Percentiles rank a stretch among this genome's conserved stretches.
Evolutionary conservation across 2,329 filamentous ascomycete genomes (phyloP).

Genomic region (Aspergillus fijiensis): DNA sequence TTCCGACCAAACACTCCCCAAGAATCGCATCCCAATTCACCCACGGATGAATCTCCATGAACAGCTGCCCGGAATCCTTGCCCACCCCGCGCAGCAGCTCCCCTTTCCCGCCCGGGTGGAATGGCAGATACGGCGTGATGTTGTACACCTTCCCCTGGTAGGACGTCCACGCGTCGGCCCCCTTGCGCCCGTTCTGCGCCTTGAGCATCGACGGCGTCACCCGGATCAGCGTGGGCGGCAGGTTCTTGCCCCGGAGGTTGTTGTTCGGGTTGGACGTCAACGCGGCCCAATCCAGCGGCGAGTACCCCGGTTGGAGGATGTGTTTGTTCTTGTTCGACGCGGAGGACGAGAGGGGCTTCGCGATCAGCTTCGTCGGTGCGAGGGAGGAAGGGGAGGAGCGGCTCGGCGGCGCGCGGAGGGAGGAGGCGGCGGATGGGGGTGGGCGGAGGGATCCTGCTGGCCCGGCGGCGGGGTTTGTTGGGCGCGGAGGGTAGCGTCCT

Average conservation of each 20-base stretch:
- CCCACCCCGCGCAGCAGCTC: slow-evolving; percentile 65
- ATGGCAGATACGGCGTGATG: slow-evolving; percentile 82
- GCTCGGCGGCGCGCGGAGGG: slow-evolving; percentile 43
- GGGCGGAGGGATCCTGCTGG: slow-evolving; percentile 34
- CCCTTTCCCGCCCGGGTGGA: slow-evolving; percentile 75
- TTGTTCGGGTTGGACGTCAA: slow-evolving; percentile 62
- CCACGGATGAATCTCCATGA: slow-evolving; percentile 66
- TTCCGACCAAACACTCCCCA: slow-evolving; percentile 60
- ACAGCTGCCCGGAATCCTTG: slow-evolving; percentile 63
- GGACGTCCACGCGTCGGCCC: slow-evolving; percentile 85
- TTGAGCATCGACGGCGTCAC: slow-evolving; percentile 82
- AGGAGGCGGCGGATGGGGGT: slow-evolving; percentile 46
- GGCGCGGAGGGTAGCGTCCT: slow-evolving; percentile 30
- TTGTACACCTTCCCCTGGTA: slow-evolving; percentile 93
- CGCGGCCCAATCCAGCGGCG: slow-evolving; percentile 92
- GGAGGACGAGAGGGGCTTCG: slow-evolving; percentile 48
- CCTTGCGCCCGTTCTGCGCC: slow-evolving; percentile 75
- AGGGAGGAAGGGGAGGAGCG: slow-evolving; percentile 45
- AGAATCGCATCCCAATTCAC: slow-evolving; percentile 69
- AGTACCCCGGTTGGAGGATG: slow-evolving; percentile 82
- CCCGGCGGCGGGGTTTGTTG: slow-evolving; percentile 19
- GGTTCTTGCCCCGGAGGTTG: slow-evolving; percentile 62
- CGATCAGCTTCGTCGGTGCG: slow-evolving; percentile 41
- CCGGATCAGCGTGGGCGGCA: slow-evolving; percentile 59
- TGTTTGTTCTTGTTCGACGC: slow-evolving; percentile 17